Conservation (phyloP, 768 basidiomycete genomes). For the Kwoniella bestiolae region DNA sequence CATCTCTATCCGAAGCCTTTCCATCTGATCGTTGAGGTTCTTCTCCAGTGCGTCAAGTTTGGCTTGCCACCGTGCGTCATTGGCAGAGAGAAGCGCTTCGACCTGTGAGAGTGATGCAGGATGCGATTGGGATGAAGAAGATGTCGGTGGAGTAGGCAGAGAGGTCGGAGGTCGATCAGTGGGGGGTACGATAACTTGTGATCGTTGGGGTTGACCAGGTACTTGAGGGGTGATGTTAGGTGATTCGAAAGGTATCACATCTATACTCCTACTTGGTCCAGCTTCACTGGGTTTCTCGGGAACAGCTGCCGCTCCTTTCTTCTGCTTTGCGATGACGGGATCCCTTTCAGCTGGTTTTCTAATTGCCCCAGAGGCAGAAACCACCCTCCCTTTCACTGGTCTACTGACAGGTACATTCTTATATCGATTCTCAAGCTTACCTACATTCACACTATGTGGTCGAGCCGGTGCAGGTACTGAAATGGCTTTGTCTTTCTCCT, state of each 20-base stretch:
- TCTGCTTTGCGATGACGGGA: background rate
- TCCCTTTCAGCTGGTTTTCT: background rate
- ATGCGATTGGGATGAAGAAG: conserved; percentile 1
- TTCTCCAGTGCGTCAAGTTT: conserved; percentile 6
- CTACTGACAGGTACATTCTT: conserved; percentile 1
- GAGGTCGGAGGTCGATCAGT: no score
- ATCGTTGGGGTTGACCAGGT: no score
- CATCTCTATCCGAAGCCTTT: conserved; percentile 17
- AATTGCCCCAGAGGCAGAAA: background rate
- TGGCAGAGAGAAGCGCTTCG: conserved; percentile 12
- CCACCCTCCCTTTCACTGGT: conserved; percentile 5
- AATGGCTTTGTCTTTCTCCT: conserved; percentile 4
- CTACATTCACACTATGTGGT: background rate
- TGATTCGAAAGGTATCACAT: no score
- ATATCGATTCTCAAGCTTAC: conserved; percentile 1
- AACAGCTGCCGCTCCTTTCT: background rate
- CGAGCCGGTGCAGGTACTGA: background rate
- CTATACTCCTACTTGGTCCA: background rate
- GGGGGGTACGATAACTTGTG: background rate
- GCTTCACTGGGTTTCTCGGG: background rate
- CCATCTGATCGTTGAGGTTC: conserved; percentile 18
- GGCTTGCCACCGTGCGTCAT: conserved; percentile 22
- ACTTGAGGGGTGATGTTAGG: no score
- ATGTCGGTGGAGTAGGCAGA: conserved; percentile 11
- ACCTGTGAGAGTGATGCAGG: conserved; percentile 8